Percentiles rank a stretch among this genome's conserved stretches.
These are phyloP conservation scores for Fusarium bactridioides DNA, from an alignment of 2,329 filamentous ascomycete species.

Conservation along the genomic window DNA sequence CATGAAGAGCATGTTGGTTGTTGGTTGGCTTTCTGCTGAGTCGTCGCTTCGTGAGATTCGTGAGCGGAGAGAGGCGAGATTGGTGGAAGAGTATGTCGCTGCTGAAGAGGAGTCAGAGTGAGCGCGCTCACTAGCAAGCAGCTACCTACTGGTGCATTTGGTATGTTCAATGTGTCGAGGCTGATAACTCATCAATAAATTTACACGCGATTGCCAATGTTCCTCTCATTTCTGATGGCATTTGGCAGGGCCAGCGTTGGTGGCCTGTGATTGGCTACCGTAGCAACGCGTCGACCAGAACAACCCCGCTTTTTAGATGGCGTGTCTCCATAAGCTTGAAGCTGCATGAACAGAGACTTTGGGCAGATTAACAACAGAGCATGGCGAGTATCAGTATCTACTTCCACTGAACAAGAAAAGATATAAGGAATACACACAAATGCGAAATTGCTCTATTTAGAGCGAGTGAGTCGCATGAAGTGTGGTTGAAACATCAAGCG, in stretches of 20 bases:
- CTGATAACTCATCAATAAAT: rapidly evolving
- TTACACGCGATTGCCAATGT: rapidly evolving
- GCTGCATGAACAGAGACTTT: neutral
- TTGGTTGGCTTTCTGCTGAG: slow-evolving; percentile 8
- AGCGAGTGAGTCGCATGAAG: neutral
- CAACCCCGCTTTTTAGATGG: neutral
- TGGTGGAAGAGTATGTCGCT: neutral
- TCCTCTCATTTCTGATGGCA: neutral
- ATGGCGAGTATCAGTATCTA: too few relatives aligned
- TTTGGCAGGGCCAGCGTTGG: neutral
- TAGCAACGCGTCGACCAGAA: neutral
- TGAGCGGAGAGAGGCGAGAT: neutral
- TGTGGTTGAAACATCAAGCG: too few relatives aligned
- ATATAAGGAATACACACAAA: rapidly evolving
- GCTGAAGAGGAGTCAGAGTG: neutral
- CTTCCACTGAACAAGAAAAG: rapidly evolving
- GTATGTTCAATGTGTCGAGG: rapidly evolving
- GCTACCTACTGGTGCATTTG: rapidly evolving
- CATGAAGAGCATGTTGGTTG: neutral
- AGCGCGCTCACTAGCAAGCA: rapidly evolving
- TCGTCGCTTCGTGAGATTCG: neutral
- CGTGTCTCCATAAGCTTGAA: neutral
- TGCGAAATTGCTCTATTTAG: neutral
- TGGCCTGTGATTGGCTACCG: neutral
- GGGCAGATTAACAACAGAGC: neutral